A percentile compares a stretch with the other conserved stretches of the same genome.
Evolutionary conservation across 768 basidiomycete genomes (phyloP).

Genomic region (Lactifluus hygrophoroides): DNA sequence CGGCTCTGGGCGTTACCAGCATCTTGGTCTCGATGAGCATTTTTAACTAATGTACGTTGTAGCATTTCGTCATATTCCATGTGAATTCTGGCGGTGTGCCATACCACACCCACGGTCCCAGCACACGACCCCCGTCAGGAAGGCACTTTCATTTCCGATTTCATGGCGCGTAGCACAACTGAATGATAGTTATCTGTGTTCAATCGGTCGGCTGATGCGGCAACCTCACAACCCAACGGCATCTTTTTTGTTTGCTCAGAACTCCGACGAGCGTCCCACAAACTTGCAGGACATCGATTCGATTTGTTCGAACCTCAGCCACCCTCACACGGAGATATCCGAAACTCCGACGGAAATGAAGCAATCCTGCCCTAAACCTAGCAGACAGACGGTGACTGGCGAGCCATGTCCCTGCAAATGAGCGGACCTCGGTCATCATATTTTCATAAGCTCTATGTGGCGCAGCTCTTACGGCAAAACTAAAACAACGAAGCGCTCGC

Average conservation of each 20-base stretch:
- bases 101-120: background rate
- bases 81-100: background rate
- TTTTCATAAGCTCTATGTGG: no score
- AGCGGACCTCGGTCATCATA: no score
- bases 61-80: background rate
- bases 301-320: background rate
- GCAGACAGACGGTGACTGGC: no score
- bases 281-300: background rate
- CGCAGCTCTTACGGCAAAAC: no score
- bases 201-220: background rate
- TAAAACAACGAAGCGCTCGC: no score
- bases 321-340: background rate
- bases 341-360: background rate
- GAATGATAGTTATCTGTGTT: constrained; percentile 6
- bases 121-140: background rate
- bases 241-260: background rate
- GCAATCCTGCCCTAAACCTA: no score
- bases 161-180: background rate
- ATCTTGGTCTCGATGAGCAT: constrained; percentile 14
- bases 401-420: no score
- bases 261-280: background rate
- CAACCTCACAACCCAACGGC: background rate
- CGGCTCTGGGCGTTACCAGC: constrained; percentile 27
- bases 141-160: background rate
- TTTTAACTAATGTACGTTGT: constrained; percentile 15